Evolutionary conservation across 2,329 filamentous ascomycete genomes (phyloP).

Genomic region (Trichoderma harzianum): DNA sequence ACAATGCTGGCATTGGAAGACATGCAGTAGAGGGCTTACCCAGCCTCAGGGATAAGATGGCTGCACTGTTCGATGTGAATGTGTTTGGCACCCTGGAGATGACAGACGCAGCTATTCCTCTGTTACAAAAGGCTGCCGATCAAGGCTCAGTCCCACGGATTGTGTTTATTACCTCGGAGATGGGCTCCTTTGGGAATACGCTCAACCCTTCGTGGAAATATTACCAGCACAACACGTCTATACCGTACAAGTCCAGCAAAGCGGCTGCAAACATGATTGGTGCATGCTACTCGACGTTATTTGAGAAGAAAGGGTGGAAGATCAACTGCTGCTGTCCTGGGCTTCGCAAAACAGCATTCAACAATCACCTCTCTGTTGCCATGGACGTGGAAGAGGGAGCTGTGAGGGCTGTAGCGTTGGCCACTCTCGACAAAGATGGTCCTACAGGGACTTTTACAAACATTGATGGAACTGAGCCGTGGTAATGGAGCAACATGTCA

Average conservation of each 20-base stretch:
- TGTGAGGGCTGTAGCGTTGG: constrained; percentile 1
- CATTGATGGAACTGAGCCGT: constrained; percentile 8
- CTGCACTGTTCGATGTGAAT: background rate
- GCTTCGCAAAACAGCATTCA: constrained; percentile 1
- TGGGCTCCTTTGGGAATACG: constrained; percentile 4
- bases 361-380: background rate
- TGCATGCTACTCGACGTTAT: background rate
- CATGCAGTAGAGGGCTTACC: background rate
- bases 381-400: constrained; percentile 13
- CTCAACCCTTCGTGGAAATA: constrained; percentile 8
- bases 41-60: background rate
- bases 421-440: background rate
- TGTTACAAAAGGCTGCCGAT: background rate
- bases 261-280: constrained; percentile 12
- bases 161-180: constrained; percentile 9
- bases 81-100: constrained; percentile 5
- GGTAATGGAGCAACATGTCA: background rate
- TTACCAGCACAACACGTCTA: background rate
- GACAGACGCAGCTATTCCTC: background rate
- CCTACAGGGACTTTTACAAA: constrained; percentile 10
- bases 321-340: constrained; percentile 11
- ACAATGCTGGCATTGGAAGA: constrained; percentile 13
- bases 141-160: constrained; percentile 5
- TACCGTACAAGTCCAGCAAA: constrained; percentile 13
- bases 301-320: background rate